Conservation (phyloP, 345 rosid species). For the Citrus maxima region DNA sequence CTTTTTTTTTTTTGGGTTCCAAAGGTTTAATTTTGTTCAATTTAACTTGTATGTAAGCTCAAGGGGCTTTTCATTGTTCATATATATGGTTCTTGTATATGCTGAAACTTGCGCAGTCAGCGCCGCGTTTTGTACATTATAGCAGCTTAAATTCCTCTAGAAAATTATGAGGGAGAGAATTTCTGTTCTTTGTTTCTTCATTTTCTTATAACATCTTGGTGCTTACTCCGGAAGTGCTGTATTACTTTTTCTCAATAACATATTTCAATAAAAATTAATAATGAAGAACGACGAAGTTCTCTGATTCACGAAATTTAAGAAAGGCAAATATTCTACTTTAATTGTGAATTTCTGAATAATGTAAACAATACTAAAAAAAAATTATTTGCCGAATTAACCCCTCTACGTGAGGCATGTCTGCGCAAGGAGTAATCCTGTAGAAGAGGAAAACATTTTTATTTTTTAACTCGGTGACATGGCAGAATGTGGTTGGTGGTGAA, state of each 20-base stretch:
- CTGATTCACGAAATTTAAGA: not conserved
- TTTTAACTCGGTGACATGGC: not conserved
- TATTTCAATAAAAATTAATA: not conserved
- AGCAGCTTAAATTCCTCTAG: too few relatives aligned
- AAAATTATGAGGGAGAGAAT: too few relatives aligned
- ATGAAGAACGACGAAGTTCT: not conserved
- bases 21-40: not conserved
- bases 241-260: not conserved
- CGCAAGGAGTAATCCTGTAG: not conserved
- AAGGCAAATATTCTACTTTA: too few relatives aligned
- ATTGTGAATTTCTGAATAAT: too few relatives aligned
- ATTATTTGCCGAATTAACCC: too few relatives aligned
- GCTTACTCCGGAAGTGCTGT: not conserved
- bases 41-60: not conserved
- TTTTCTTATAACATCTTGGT: not conserved
- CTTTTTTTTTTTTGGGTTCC: not conserved
- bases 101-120: not conserved
- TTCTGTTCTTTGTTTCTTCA: not conserved
- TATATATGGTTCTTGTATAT: not conserved
- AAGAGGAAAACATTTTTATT: not conserved
- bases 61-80: not conserved
- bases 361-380: too few relatives aligned
- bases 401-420: too few relatives aligned
- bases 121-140: too few relatives aligned
- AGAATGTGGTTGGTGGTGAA: not conserved